phyloP scores from a whole-genome alignment of 768 basidiomycete genomes.

The Mycena belliarum region DNA sequence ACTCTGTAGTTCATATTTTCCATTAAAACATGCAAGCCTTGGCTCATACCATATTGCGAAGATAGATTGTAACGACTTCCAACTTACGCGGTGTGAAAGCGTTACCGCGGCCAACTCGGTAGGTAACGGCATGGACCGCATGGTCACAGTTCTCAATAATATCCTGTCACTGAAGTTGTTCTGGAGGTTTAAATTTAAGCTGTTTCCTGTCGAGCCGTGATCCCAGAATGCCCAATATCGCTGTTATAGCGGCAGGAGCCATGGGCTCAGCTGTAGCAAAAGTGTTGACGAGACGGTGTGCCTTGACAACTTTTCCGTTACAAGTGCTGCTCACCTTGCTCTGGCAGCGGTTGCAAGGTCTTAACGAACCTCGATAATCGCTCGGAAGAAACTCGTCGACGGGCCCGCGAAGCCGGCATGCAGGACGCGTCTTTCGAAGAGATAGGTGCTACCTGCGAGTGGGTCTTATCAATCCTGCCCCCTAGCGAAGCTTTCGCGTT shows the following conservation, averaged over 20 bases:
- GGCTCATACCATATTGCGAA: too few relatives aligned
- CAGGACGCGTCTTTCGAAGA: slow-evolving; percentile 32
- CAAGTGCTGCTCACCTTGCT: not conserved
- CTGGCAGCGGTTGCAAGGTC: slow-evolving; percentile 46
- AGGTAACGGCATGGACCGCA: too few relatives aligned
- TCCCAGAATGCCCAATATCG: too few relatives aligned
- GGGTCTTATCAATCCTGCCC: slow-evolving; percentile 60
- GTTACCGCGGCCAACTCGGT: too few relatives aligned
- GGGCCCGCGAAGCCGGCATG: slow-evolving; percentile 56
- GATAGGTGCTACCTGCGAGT: slow-evolving; percentile 36
- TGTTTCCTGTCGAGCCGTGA: too few relatives aligned
- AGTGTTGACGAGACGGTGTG: slow-evolving; percentile 34
- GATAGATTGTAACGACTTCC: not conserved
- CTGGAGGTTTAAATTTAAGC: too few relatives aligned
- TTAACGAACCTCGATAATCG: slow-evolving; percentile 57
- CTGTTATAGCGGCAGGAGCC: too few relatives aligned
- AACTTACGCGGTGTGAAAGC: slow-evolving; percentile 28
- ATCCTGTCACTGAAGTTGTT: too few relatives aligned
- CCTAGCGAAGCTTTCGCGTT: slow-evolving; percentile 53
- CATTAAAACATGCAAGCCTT: too few relatives aligned
- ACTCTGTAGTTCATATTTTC: not conserved
- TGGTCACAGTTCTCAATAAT: too few relatives aligned
- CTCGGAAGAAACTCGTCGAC: slow-evolving; percentile 48
- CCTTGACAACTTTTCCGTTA: not conserved
- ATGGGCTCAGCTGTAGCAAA: slow-evolving; percentile 62